phyloP scores from a whole-genome alignment of 345 rosid genomes.

The Eucalyptus sp. region DNA sequence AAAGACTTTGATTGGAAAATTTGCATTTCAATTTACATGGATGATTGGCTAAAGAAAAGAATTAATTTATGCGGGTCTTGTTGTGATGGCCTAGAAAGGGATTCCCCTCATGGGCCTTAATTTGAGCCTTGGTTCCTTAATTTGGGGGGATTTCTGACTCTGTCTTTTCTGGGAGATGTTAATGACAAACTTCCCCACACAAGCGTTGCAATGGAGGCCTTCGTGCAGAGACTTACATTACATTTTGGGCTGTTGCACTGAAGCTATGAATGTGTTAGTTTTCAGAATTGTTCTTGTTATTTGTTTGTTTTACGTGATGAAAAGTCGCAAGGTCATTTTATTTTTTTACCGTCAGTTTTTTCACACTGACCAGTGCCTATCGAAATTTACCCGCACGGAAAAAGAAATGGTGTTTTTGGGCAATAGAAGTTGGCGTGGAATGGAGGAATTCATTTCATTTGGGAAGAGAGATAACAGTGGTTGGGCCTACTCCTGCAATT shows the following conservation, averaged over 20 bases:
- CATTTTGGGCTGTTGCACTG: not conserved
- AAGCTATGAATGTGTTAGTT: not conserved
- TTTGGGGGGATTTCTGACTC: not conserved
- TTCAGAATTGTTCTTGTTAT: not conserved
- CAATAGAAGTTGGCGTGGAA: not conserved
- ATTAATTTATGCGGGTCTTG: not conserved
- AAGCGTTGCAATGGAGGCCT: not conserved
- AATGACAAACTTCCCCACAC: not conserved
- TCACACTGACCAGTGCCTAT: not conserved
- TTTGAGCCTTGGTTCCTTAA: not conserved
- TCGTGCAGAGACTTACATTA: not conserved
- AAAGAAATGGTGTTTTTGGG: not conserved
- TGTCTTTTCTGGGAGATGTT: not conserved
- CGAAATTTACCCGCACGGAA: not conserved
- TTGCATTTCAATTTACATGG: not conserved
- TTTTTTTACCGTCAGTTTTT: not conserved
- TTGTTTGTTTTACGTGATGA: not conserved
- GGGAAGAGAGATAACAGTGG: not conserved
- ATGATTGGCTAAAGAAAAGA: not conserved
- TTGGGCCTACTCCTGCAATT: not conserved
- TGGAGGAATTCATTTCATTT: not conserved
- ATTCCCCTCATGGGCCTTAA: not conserved
- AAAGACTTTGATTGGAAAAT: not conserved
- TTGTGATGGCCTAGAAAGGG: not conserved
- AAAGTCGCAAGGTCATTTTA: not conserved